A percentile compares a stretch with the other conserved stretches of the same genome.
Evolutionary conservation across 306 rosid genomes (phyloP).

Genomic region (Malus orientalis): DNA sequence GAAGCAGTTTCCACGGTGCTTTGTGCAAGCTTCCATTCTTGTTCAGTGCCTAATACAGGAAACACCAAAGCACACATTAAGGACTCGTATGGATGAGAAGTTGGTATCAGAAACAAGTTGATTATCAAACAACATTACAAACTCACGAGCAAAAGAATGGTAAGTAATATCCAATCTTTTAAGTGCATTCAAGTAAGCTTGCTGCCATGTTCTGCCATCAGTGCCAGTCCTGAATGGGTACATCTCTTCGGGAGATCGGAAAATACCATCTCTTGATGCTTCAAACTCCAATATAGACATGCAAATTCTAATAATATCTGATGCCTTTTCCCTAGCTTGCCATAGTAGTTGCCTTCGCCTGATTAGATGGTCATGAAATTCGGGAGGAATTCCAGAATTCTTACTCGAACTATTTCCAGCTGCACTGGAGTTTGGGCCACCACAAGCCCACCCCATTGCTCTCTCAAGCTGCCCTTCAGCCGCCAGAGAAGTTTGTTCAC

Average conservation of each 20-base stretch:
- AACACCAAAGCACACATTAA: conserved; percentile 23
- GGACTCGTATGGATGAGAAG: conserved; percentile 8
- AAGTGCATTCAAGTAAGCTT: conserved; percentile 62
- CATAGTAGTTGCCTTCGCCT: conserved; percentile 63
- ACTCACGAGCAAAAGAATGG: conserved; percentile 79
- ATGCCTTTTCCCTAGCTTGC: conserved; percentile 78
- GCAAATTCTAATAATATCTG: conserved; percentile 64
- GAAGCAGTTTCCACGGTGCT: conserved; percentile 85
- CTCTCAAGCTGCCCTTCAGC: conserved; percentile 97
- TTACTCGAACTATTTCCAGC: conserved; percentile 51
- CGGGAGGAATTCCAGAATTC: conserved; percentile 83
- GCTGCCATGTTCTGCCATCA: conserved; percentile 86
- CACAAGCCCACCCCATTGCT: conserved; percentile 98
- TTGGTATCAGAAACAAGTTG: conserved; percentile 7
- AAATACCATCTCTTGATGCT: conserved; percentile 80
- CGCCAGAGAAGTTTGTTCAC: conserved; percentile 60
- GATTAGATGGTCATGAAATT: conserved; percentile 77
- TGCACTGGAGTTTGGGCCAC: conserved; percentile 61
- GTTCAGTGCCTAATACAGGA: conserved; percentile 66
- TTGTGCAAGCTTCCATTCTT: conserved; percentile 93
- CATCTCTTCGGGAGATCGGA: conserved; percentile 55
- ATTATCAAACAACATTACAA: conserved; percentile 4
- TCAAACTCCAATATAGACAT: conserved; percentile 79
- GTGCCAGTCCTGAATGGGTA: conserved; percentile 42
- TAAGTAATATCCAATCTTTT: conserved; percentile 70